Evolutionary conservation across 352 stramenopile species (phyloP).

Genomic region (Chrysophaeum taylorii): DNA sequence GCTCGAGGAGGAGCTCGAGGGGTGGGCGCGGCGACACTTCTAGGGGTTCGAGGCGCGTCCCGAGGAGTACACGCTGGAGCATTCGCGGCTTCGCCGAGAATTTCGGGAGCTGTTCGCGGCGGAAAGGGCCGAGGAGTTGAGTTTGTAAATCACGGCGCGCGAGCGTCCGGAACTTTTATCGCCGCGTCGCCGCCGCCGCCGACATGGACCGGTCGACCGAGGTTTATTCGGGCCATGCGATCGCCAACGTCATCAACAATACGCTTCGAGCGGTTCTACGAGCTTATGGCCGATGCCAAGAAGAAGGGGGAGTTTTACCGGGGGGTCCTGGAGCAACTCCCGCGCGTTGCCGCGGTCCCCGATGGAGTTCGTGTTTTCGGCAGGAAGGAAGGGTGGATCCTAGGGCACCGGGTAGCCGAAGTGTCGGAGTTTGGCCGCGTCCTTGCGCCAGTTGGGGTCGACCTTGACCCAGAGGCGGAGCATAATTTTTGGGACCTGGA

Average conservation of each 20-base stretch:
- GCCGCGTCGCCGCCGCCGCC: background rate
- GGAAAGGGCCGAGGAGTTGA: background rate
- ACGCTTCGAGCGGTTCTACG: constrained; percentile 7
- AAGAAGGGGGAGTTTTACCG: constrained; percentile 9
- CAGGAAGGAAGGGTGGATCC: no score
- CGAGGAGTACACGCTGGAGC: constrained; percentile 11
- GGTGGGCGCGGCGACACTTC: no score
- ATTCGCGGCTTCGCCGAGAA: background rate
- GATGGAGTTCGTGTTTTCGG: no score
- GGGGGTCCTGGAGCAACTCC: no score
- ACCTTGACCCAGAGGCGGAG: constrained; percentile 35
- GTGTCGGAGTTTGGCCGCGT: constrained; percentile 47
- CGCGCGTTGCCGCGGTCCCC: no score
- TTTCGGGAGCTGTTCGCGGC: background rate
- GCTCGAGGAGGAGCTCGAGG: no score
- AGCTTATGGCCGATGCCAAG: constrained; percentile 5
- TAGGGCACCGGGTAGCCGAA: constrained; percentile 54
- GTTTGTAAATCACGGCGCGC: background rate
- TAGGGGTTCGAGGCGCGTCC: no score
- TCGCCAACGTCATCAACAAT: constrained; percentile 13
- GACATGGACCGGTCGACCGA: background rate
- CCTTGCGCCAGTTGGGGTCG: constrained; percentile 61
- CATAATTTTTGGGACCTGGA: constrained; percentile 43
- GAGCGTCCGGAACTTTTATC: background rate
- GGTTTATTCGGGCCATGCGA: constrained; percentile 2